phyloP scores from a whole-genome alignment of 73 alveolate genomes.

The Tetrahymena thermophila region DNA sequence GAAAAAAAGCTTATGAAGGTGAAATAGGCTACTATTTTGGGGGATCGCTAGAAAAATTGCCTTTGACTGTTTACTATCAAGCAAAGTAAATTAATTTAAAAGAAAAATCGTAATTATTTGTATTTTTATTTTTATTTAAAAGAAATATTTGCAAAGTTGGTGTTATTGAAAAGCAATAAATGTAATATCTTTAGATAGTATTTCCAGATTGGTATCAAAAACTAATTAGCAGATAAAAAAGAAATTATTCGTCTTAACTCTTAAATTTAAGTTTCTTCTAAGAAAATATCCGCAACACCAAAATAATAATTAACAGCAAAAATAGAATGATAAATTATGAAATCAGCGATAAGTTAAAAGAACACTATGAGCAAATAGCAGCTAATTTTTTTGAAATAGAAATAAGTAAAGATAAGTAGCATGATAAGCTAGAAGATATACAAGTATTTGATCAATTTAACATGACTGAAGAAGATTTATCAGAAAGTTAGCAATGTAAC shows the following conservation, averaged over 20 bases:
- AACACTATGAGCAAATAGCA: neutral
- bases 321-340: neutral
- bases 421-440: neutral
- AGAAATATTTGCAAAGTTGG: neutral
- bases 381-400: neutral
- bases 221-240: neutral
- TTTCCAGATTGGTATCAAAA: neutral
- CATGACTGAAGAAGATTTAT: neutral
- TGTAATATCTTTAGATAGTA: neutral
- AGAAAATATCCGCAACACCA: neutral
- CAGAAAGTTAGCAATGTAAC: neutral
- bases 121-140: neutral
- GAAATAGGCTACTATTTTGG: neutral
- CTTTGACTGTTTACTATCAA: neutral
- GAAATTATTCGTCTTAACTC: neutral
- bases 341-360: neutral
- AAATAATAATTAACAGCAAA: neutral
- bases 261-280: neutral
- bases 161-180: neutral
- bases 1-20: neutral
- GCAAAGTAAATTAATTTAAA: neutral
- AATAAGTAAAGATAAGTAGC: too few species aligned
- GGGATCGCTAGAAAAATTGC: neutral
- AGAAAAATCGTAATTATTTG: neutral
- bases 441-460: too few species aligned